Conservation (phyloP, 441 rosid species). For the Omphalea diandra region DNA sequence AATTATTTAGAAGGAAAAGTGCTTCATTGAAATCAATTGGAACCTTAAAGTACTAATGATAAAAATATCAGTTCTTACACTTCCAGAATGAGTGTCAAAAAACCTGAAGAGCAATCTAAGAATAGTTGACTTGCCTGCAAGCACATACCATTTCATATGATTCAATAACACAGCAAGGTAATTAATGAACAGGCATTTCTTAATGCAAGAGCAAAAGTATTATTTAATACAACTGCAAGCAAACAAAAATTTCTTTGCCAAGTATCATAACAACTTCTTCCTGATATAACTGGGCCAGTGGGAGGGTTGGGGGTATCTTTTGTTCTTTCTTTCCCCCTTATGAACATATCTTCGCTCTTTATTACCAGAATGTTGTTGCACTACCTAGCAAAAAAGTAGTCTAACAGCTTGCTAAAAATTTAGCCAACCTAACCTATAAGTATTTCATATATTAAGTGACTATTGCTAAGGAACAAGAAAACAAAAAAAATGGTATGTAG, state of each 20-base stretch:
- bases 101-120: constrained; percentile 88
- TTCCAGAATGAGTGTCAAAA: constrained; percentile 76
- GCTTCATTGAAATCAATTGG: neutral
- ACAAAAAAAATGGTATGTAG: neutral
- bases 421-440: neutral
- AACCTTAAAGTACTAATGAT: constrained; percentile 3
- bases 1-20: neutral
- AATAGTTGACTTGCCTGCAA: constrained; percentile 96
- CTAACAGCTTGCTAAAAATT: neutral
- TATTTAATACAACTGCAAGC: neutral
- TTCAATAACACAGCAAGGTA: constrained; percentile 17
- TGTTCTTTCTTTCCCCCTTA: neutral
- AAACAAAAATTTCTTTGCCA: neutral
- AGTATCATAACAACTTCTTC: neutral
- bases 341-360: neutral
- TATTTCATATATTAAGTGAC: neutral
- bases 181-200: constrained; percentile 8
- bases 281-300: neutral
- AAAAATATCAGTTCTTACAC: constrained; percentile 45
- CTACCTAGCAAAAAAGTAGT: neutral
- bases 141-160: constrained; percentile 12
- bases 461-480: neutral
- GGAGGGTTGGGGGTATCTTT: neutral
- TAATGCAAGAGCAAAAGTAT: neutral
- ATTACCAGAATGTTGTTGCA: neutral